Conservation (phyloP, 2,329 filamentous ascomycete species). For the Botrytis deweyae region DNA sequence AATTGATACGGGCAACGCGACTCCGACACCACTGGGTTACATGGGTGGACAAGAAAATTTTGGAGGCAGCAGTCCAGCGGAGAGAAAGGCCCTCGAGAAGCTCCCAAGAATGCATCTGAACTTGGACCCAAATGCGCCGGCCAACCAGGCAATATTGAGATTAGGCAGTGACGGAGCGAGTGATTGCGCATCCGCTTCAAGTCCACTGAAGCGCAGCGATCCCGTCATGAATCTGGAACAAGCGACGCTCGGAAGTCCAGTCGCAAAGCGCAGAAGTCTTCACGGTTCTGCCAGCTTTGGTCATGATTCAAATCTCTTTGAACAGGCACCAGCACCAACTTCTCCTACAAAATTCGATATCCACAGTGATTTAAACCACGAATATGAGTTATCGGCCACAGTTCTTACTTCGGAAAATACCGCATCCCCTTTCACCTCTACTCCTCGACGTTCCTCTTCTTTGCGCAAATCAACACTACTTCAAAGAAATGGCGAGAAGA, state of each 20-base stretch:
- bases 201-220: slow-evolving; percentile 89
- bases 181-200: slow-evolving; percentile 57
- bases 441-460: slow-evolving; percentile 71
- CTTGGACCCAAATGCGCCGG: slow-evolving; percentile 53
- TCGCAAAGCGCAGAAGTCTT: slow-evolving; percentile 85
- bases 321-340: slow-evolving; percentile 51
- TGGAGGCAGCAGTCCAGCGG: slow-evolving; percentile 44
- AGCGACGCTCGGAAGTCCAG: slow-evolving; percentile 74
- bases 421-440: slow-evolving; percentile 44
- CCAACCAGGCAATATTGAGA: slow-evolving; percentile 52
- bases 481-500: slow-evolving; percentile 72
- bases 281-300: slow-evolving; percentile 69
- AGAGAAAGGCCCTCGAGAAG: slow-evolving; percentile 52
- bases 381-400: slow-evolving; percentile 54
- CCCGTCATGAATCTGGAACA: slow-evolving; percentile 85
- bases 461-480: slow-evolving; percentile 84
- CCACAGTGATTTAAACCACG: slow-evolving; percentile 50
- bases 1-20: slow-evolving; percentile 68
- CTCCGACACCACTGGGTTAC: slow-evolving; percentile 41
- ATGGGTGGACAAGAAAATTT: slow-evolving; percentile 46
- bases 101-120: slow-evolving; percentile 47
- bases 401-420: slow-evolving; percentile 32
- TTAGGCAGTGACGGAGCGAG: slow-evolving; percentile 48
- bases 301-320: slow-evolving; percentile 73
- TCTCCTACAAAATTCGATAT: slow-evolving; percentile 50